These are phyloP conservation scores for Hirsutella rhossiliensis DNA, from an alignment of 2,329 filamentous ascomycete species.

Conservation along the genomic window DNA sequence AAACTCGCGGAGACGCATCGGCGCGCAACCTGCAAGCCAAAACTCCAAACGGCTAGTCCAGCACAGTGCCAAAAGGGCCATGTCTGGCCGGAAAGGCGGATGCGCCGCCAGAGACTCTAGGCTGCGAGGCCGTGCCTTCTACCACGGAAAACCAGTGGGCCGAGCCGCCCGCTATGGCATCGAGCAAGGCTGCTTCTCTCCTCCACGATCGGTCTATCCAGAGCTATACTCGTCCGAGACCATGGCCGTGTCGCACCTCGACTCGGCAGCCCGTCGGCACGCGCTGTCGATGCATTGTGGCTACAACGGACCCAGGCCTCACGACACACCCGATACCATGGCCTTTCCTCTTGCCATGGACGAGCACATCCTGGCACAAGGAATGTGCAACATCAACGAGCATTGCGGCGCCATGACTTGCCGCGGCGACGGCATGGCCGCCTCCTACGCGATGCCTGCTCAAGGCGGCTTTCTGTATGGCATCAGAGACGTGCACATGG, in stretches of 20 bases:
- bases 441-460: conserved; percentile 8
- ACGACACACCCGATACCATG: neutral
- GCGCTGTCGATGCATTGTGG: neutral
- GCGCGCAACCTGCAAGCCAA: conserved; percentile 5
- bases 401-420: neutral
- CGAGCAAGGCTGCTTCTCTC: conserved; percentile 4
- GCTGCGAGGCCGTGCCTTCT: conserved; percentile 11
- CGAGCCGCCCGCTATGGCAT: neutral
- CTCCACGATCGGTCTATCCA: conserved; percentile 9
- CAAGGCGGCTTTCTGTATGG: conserved; percentile 13
- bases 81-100: conserved; percentile 21
- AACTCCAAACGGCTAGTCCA: conserved; percentile 10
- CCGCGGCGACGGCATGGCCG: neutral
- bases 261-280: conserved; percentile 2
- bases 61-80: conserved; percentile 16
- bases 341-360: conserved; percentile 6
- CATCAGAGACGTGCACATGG: conserved; percentile 13
- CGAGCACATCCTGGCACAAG: conserved; percentile 3
- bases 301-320: neutral
- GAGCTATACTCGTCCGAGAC: conserved; percentile 10
- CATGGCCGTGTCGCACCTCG: conserved; percentile 10
- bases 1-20: conserved; percentile 17
- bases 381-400: conserved; percentile 2
- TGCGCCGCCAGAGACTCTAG: conserved; percentile 15
- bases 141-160: conserved; percentile 6